Evolutionary conservation across 2,329 filamentous ascomycete genomes (phyloP), one percentile per base, ranked within the genome.

Genomic region (Monosporascus sp.): DNA sequence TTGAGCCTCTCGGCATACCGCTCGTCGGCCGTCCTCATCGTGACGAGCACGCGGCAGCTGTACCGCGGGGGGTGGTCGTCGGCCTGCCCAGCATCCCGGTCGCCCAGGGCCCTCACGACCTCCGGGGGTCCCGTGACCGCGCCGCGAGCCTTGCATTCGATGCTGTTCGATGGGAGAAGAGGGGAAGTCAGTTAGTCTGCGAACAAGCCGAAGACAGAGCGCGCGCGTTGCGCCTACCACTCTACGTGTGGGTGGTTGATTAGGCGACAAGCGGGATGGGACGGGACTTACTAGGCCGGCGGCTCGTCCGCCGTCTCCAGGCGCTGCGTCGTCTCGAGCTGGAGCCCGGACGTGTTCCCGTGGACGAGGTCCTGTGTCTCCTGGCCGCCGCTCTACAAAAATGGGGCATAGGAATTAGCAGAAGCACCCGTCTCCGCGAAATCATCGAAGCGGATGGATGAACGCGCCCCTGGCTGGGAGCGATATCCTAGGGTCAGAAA

Each of bases 21-120:
- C 49, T 63, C 59, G 40, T 68, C 66, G 19, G 59, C 52, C 1
- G 65, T 67, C 47, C 62, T 62, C 65, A 68, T 66, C 3, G 64
- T 61, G 27, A 68, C 55, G n/a, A 63, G 55, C 5, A 66, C 56
- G n/a, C 63, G 59, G 36, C 63, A 65, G 34, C 53, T 62, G 36
- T 58, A 59, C 16, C 56, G 52, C 48, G 63, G 58, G 9, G 60
- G 61, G 44, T 66, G 59, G 1, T 62, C 56, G 3, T 57, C 22
- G 20, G 41, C 46, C 5, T 57, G 40, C 19, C 14, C 38, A 11
- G 54, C 53, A 24, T 57, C 56, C 3, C 58, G 51, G 24, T 65
- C 57, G 47, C 59, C 58, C 6, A 67, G 56, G 11, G 54, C 57
- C 41, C 59, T 53, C 56, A 65, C 59, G 19, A 65, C 17, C 22